A percentile compares a stretch with the other conserved stretches of the same genome.
Evolutionary conservation across 257 asterid genomes (phyloP).

Genomic region (Ilex asprella): DNA sequence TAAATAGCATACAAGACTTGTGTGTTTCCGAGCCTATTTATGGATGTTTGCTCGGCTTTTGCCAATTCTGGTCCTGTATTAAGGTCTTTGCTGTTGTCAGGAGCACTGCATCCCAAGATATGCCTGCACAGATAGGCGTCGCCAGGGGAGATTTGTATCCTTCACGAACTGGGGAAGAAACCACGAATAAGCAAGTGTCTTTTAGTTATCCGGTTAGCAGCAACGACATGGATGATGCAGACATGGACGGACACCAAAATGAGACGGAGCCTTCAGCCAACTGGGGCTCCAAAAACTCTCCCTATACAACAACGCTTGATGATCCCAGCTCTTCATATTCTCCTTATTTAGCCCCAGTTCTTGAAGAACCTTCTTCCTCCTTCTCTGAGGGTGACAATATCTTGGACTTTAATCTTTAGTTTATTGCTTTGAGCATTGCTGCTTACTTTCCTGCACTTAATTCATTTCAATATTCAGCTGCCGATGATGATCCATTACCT

Average conservation of each 20-base stretch:
- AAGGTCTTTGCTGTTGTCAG: conserved; percentile 32
- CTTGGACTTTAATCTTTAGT: neutral
- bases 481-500: conserved; percentile 85
- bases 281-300: conserved; percentile 51
- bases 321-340: conserved; percentile 83
- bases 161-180: conserved; percentile 41
- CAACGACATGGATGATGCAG: conserved; percentile 65
- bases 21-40: neutral
- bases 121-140: conserved; percentile 35
- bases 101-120: conserved; percentile 36
- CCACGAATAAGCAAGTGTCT: conserved; percentile 67
- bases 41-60: conserved; percentile 10
- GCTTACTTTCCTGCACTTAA: conserved; percentile 4
- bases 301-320: conserved; percentile 41
- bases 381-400: conserved; percentile 74
- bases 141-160: conserved; percentile 37
- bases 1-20: neutral
- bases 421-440: neutral
- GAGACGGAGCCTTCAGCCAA: conserved; percentile 52
- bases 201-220: conserved; percentile 72
- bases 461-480: conserved; percentile 45
- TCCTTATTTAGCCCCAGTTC: conserved; percentile 86
- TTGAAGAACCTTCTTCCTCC: conserved; percentile 90
- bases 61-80: conserved; percentile 7
- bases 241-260: conserved; percentile 43